Evolutionary conservation across 768 basidiomycete species (phyloP), one percentile per base, ranked within the genome.

Genomic region (Boletus subparvulus): DNA sequence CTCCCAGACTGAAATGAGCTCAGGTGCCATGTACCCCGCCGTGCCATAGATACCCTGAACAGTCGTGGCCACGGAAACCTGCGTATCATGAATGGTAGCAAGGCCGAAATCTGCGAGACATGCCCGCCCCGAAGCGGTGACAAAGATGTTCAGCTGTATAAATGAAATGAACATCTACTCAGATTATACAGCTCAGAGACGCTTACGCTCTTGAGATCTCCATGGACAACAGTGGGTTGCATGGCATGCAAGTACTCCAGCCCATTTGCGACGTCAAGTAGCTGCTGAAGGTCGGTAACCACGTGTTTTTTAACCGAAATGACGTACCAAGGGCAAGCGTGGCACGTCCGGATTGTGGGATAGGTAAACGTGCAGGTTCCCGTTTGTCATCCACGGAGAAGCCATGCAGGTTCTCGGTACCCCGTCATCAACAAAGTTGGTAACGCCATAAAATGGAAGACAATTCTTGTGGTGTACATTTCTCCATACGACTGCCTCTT

Each of bases 141-240:
- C 37, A 10, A 74, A 63, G 33, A 74, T 59, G 47, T 74, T 73
- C 1, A 61, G 41, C 72, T 73, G 32, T n/a, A 14, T 3, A 5
- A 40, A 21, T 21, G n/a, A 3, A 0, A 14, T 65, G 13, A 65
- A 39, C 11, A 4, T 35, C 47, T 42, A 11, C 13, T 36, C 13
- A 3, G 7, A 43, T 28, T 9, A 47, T 3, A 21, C 16, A 28
- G n/a, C 26, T 17, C 35, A 21, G 3, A 30, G 41, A 37, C 11
- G 56, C 75, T 58, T 50, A 79, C 78, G 32, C 73, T 73, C 62
- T 78, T 79, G 21, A 79, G 55, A 51, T 79, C 78, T 11, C 78
- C 78, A 19, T 79, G 78, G 13, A 74, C 59, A 16, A 80, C 70
- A 1, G 78, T 77, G 26, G 75, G 75, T 33, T 69, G 53, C 56